Percentiles rank a stretch among this genome's conserved stretches.
Conservation (phyloP, 2,329 filamentous ascomycete species). For the Aureobasidium sp. region DNA sequence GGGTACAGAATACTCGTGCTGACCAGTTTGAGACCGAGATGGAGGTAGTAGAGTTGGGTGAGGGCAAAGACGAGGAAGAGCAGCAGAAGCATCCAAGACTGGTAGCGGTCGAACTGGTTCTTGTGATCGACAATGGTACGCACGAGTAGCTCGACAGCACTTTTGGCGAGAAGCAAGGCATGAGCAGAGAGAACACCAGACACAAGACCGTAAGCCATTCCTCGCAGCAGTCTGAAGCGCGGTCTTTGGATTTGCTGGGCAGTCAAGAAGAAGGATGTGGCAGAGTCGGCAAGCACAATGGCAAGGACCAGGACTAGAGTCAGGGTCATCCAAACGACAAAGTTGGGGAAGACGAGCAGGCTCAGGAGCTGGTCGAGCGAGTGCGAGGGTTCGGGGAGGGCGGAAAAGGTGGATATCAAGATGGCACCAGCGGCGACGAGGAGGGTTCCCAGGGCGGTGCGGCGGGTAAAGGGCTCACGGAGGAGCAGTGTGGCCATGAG, state of each 20-base stretch:
- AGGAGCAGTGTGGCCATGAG: constrained; percentile 92
- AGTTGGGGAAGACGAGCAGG: constrained; percentile 60
- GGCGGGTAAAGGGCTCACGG: constrained; percentile 86
- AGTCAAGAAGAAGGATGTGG: constrained; percentile 31
- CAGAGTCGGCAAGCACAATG: constrained; percentile 37
- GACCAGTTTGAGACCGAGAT: constrained; percentile 86
- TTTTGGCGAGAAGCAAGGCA: constrained; percentile 87
- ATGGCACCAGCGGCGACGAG: constrained; percentile 84
- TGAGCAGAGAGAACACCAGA: constrained; percentile 90
- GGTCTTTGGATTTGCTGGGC: constrained; percentile 31
- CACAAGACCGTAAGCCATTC: constrained; percentile 81
- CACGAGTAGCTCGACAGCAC: constrained; percentile 88
- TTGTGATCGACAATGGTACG: constrained; percentile 74
- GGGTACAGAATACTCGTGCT: constrained; percentile 95
- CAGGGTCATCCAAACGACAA: constrained; percentile 47
- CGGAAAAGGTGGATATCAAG: constrained; percentile 87
- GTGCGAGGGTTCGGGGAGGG: constrained; percentile 88
- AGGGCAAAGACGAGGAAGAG: constrained; percentile 75
- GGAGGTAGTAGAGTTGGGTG: constrained; percentile 89
- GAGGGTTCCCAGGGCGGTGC: constrained; percentile 83
- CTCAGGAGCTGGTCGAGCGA: constrained; percentile 72
- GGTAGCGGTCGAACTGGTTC: constrained; percentile 93
- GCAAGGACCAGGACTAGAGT: constrained; percentile 44
- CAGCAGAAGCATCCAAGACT: constrained; percentile 86
- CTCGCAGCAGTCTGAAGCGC: constrained; percentile 58